Conservation (phyloP, 306 rosid genomes). For the Luffa aegyptiaca region DNA sequence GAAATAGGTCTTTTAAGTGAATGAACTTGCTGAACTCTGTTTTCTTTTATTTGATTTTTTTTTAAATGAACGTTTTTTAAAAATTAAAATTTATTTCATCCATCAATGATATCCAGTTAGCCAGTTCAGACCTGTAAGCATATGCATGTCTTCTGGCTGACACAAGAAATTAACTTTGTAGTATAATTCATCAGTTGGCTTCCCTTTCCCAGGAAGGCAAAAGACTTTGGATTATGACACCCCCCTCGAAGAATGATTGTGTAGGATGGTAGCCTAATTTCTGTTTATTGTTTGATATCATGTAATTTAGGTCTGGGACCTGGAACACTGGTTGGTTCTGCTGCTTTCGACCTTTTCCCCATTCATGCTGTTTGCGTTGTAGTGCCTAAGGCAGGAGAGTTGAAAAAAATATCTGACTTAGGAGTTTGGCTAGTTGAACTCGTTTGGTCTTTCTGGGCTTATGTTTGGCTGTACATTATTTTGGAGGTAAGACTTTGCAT, state of each 20-base stretch:
- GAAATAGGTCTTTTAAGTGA: slow-evolving; percentile 2
- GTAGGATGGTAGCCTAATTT: background rate
- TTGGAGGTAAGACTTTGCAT: slow-evolving; percentile 51
- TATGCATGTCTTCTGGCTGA: background rate
- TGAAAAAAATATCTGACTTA: slow-evolving; percentile 80
- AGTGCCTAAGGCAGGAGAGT: slow-evolving; percentile 79
- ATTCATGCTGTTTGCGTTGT: slow-evolving; percentile 91
- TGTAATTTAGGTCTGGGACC: slow-evolving; percentile 82
- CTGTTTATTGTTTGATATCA: slow-evolving; percentile 5
- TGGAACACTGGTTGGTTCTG: slow-evolving; percentile 96
- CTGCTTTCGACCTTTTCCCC: slow-evolving; percentile 95
- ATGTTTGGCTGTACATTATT: slow-evolving; percentile 87
- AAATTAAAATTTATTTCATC: background rate
- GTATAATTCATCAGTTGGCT: background rate
- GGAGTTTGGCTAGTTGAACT: slow-evolving; percentile 98
- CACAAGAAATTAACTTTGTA: background rate
- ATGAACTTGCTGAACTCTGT: background rate
- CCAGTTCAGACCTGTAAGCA: background rate
- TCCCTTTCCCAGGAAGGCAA: background rate
- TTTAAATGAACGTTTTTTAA: background rate
- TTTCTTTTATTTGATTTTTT: background rate
- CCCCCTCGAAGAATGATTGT: background rate
- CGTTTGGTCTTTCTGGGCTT: slow-evolving; percentile 98
- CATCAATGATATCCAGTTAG: background rate
- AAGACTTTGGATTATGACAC: background rate